These are phyloP conservation scores for Saccharum hybrid DNA, from an alignment of 202 grass and related monocot genomes.

Conservation along the genomic window DNA sequence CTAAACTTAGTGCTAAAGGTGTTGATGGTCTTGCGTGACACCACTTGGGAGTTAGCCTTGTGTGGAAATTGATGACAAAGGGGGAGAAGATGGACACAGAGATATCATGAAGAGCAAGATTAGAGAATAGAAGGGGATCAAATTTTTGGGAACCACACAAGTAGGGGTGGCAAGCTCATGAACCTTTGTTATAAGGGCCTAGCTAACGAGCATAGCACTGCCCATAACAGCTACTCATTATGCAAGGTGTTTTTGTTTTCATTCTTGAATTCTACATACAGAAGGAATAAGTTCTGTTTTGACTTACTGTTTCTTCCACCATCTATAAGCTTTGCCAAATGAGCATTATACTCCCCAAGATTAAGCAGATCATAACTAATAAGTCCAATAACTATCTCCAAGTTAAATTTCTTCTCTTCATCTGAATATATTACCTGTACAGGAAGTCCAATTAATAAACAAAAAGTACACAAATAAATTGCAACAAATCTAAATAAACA, in stretches of 20 bases:
- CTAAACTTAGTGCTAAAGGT: too few species aligned
- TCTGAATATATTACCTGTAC: slow-evolving; percentile 90
- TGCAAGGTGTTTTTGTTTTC: background rate
- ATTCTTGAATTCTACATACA: slow-evolving; percentile 13
- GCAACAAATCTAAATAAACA: slow-evolving; percentile 9
- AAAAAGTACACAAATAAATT: background rate
- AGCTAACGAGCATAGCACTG: background rate
- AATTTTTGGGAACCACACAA: too few species aligned
- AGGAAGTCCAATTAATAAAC: slow-evolving; percentile 27
- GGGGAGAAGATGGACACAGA: background rate
- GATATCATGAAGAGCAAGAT: background rate
- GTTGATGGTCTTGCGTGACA: too few species aligned
- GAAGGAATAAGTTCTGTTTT: slow-evolving; percentile 34
- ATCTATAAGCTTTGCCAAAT: slow-evolving; percentile 95
- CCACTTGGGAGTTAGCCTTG: too few species aligned
- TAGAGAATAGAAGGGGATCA: background rate
- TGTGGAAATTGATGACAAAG: background rate
- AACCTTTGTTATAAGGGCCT: too few species aligned
- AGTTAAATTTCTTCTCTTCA: slow-evolving; percentile 89
- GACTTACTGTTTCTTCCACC: slow-evolving; percentile 94
- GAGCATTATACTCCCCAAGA: slow-evolving; percentile 83
- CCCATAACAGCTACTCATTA: background rate
- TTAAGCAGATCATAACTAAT: slow-evolving; percentile 89
- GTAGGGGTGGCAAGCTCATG: too few species aligned
- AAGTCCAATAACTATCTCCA: slow-evolving; percentile 76